phyloP scores from a whole-genome alignment of 169 alveolate genomes.

The Babesia divergens region DNA sequence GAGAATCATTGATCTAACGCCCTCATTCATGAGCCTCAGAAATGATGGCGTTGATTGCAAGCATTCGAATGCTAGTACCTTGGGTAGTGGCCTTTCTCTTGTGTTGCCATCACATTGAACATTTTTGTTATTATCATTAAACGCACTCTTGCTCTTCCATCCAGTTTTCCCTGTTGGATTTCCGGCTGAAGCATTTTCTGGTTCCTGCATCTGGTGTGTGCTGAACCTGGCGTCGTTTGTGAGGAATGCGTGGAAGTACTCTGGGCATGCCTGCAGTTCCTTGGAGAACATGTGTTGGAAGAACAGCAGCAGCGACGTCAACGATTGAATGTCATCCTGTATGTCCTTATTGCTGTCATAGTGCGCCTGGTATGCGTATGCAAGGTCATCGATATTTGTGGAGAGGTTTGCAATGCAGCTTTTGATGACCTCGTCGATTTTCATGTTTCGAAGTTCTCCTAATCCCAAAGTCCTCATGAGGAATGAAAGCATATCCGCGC shows the following conservation, averaged over 20 bases:
- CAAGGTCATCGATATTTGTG: conserved; percentile 6
- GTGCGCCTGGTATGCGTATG: conserved; percentile 3
- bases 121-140: neutral
- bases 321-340: conserved; percentile 42
- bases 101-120: neutral
- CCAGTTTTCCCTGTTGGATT: conserved; percentile 1
- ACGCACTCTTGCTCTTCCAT: conserved; percentile 39
- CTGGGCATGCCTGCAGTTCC: conserved; percentile 55
- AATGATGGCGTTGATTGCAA: conserved; percentile 62
- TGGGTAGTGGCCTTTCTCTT: conserved; percentile 14
- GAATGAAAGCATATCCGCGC: neutral
- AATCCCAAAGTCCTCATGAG: conserved; percentile 11
- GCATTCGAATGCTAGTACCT: conserved; percentile 52
- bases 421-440: conserved; percentile 27
- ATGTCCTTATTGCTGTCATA: conserved; percentile 26
- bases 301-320: conserved; percentile 4
- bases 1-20: conserved; percentile 81
- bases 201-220: neutral
- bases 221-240: conserved; percentile 44
- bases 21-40: conserved; percentile 64
- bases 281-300: conserved; percentile 31
- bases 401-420: conserved; percentile 15
- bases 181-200: neutral
- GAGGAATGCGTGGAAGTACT: conserved; percentile 55
- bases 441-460: neutral